Conservation (phyloP, 345 rosid species). For the Punica granatum region DNA sequence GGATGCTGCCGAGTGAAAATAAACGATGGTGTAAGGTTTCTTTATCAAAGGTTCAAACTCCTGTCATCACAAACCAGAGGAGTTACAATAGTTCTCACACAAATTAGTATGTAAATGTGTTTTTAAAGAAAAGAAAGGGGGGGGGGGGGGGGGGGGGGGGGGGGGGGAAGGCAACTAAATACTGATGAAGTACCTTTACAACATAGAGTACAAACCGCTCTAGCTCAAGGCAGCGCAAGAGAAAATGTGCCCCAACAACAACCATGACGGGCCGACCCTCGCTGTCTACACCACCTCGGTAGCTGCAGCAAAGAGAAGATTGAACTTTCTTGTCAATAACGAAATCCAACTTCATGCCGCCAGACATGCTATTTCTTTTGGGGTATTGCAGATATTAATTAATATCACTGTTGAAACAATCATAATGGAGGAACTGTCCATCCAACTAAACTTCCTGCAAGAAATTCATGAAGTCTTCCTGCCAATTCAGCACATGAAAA, state of each 20-base stretch:
- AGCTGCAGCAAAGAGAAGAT: conserved; percentile 33
- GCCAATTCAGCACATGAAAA: not conserved
- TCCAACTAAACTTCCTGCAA: not conserved
- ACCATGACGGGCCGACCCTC: conserved; percentile 98
- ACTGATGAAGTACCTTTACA: conserved; percentile 46
- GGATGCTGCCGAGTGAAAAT: conserved; percentile 51
- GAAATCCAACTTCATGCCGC: not conserved
- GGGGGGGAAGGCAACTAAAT: not conserved
- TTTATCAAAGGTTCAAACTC: conserved; percentile 44
- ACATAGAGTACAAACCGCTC: conserved; percentile 84
- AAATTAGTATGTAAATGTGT: too few species aligned
- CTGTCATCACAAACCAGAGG: conserved; percentile 17
- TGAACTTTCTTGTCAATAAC: not conserved
- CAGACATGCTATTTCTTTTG: not conserved
- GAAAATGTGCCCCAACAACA: conserved; percentile 96
- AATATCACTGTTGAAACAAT: not conserved
- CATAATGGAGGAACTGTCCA: not conserved
- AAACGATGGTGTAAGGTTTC: conserved; percentile 43
- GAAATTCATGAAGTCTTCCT: not conserved
- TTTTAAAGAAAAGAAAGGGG: too few species aligned
- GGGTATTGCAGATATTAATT: not conserved
- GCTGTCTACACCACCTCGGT: conserved; percentile 95
- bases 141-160: too few species aligned
- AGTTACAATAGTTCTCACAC: not conserved
- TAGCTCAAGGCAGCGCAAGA: conserved; percentile 91